Percentiles rank a stretch among this genome's conserved stretches.
Evolutionary conservation across 2,329 filamentous ascomycete species (phyloP).

Genomic region (Penicillium sp.): DNA sequence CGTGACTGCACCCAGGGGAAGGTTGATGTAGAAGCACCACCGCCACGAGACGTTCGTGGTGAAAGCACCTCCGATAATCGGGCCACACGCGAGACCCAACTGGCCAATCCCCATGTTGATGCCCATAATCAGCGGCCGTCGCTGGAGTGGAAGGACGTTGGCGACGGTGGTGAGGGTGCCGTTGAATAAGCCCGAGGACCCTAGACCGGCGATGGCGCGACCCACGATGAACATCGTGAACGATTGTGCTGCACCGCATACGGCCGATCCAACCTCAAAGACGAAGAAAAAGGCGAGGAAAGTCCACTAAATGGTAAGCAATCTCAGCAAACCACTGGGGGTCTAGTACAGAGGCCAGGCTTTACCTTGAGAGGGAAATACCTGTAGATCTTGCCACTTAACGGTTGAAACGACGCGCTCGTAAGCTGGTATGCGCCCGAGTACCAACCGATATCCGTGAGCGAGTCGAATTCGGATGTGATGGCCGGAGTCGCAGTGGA

Average conservation of each 20-base stretch:
- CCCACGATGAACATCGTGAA: slow-evolving; percentile 31
- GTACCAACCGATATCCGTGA: slow-evolving; percentile 24
- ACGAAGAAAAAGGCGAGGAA: slow-evolving; percentile 31
- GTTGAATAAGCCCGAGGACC: slow-evolving; percentile 24
- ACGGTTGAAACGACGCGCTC: slow-evolving; percentile 26
- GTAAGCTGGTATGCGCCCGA: slow-evolving; percentile 22
- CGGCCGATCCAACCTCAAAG: slow-evolving; percentile 31
- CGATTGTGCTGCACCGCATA: slow-evolving; percentile 25
- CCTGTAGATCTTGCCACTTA: slow-evolving; percentile 28
- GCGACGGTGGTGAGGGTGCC: slow-evolving; percentile 21
- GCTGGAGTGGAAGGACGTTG: slow-evolving; percentile 15
- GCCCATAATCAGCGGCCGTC: slow-evolving; percentile 17
- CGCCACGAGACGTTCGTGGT: slow-evolving; percentile 36
- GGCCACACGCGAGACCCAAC: slow-evolving; percentile 23
- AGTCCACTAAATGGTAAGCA: slow-evolving; percentile 25
- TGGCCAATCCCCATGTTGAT: slow-evolving; percentile 20
- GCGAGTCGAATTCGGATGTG: slow-evolving; percentile 24
- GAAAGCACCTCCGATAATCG: slow-evolving; percentile 37
- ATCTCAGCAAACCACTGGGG: too few species aligned
- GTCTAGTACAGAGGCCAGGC: neutral
- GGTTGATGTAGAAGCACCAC: slow-evolving; percentile 45
- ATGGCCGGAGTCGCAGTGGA: slow-evolving; percentile 25
- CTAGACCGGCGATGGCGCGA: slow-evolving; percentile 25
- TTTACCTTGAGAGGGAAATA: slow-evolving; percentile 23
- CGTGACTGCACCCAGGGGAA: slow-evolving; percentile 35